Percentiles rank a stretch among this genome's conserved stretches.
Conservation (phyloP, 78 protist genomes). For the Dictyostelium discoideum region dicty_2.7 NC_007091.3:1917001-1917500, state of each 20-base stretch:
- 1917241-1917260: conserved; percentile 95
- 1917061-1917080: conserved; percentile 90
- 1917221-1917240: conserved; percentile 93
- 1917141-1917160: conserved; percentile 89
- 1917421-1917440: conserved; percentile 62
- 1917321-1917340: neutral
- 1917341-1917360: neutral
- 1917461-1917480: conserved; percentile 13
- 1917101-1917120: conserved; percentile 92
- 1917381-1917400: conserved; percentile 63
- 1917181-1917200: conserved; percentile 78
- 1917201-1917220: conserved; percentile 71
- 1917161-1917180: conserved; percentile 91
- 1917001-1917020: conserved; percentile 89
- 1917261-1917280: conserved; percentile 92
- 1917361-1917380: conserved; percentile 14
- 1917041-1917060: conserved; percentile 96
- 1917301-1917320: conserved; percentile 51
- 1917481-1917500: conserved; percentile 50
- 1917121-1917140: conserved; percentile 19
- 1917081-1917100: conserved; percentile 56
- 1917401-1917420: conserved; percentile 68
- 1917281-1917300: conserved; percentile 81
- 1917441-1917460: conserved; percentile 26
- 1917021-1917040: conserved; percentile 75